Percentiles rank a stretch among this genome's conserved stretches.
Evolutionary conservation across 345 rosid genomes (phyloP).

Genomic region (Eucalyptus tenuipes): DNA sequence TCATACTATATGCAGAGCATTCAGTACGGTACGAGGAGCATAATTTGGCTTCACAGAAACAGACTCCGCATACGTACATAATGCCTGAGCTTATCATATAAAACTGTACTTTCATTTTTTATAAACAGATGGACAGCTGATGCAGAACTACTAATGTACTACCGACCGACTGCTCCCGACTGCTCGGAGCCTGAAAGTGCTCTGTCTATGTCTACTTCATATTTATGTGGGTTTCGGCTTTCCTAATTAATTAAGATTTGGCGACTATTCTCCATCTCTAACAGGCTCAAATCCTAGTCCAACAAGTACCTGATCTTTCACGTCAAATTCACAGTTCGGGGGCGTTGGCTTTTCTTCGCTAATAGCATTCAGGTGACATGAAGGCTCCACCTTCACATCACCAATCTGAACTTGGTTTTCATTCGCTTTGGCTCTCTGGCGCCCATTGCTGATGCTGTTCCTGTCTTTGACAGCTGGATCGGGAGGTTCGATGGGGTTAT

Average conservation of each 20-base stretch:
- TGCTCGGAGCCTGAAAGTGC: not conserved
- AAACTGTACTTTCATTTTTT: not conserved
- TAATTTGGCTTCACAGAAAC: not conserved
- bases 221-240: not conserved
- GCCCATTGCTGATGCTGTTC: not conserved
- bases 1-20: not conserved
- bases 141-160: not conserved
- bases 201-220: not conserved
- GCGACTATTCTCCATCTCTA: not conserved
- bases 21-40: not conserved
- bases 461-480: conserved; percentile 1
- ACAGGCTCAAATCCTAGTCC: conserved; percentile 7
- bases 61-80: not conserved
- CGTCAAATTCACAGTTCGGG: not conserved
- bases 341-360: conserved; percentile 4
- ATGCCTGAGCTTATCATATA: not conserved
- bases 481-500: conserved; percentile 7
- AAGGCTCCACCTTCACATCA: conserved; percentile 1
- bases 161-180: not conserved
- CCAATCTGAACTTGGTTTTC: not conserved
- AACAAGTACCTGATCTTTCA: not conserved
- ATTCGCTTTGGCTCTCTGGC: not conserved
- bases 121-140: not conserved
- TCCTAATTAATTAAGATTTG: conserved; percentile 11
- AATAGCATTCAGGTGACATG: conserved; percentile 1